Conservation (phyloP, 2,329 filamentous ascomycete genomes). For the Pestalotiopsis sp. region DNA sequence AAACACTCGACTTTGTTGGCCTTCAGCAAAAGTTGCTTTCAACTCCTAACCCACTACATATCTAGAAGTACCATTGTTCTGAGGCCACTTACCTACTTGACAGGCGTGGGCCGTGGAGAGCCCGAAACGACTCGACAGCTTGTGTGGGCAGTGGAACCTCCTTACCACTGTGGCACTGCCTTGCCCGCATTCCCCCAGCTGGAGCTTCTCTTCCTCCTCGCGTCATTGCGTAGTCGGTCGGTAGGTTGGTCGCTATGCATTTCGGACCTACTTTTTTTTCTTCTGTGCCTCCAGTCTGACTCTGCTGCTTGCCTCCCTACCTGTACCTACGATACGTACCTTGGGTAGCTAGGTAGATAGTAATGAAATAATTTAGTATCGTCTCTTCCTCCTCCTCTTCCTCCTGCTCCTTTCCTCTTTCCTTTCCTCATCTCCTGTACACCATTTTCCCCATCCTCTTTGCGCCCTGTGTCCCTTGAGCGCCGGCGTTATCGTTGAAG, state of each 20-base stretch:
- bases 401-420: not conserved
- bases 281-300: not conserved
- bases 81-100: not conserved
- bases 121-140: not conserved
- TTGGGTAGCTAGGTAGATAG: not conserved
- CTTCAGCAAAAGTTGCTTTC: not conserved
- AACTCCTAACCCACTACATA: not conserved
- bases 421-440: not conserved
- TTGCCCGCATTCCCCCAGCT: slow-evolving; percentile 1
- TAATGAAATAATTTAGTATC: not conserved
- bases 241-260: not conserved
- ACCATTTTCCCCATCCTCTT: not conserved
- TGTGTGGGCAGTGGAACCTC: not conserved
- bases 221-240: not conserved
- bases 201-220: not conserved
- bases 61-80: not conserved
- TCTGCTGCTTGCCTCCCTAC: not conserved
- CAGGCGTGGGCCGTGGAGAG: not conserved
- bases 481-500: not conserved
- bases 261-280: slow-evolving; percentile 7
- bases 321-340: not conserved
- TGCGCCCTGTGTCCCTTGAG: not conserved
- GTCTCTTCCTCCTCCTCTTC: not conserved
- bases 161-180: not conserved
- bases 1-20: not conserved